These are phyloP conservation scores for Amanita pallidorosea DNA, from an alignment of 768 basidiomycete species.

Conservation along the genomic window DNA sequence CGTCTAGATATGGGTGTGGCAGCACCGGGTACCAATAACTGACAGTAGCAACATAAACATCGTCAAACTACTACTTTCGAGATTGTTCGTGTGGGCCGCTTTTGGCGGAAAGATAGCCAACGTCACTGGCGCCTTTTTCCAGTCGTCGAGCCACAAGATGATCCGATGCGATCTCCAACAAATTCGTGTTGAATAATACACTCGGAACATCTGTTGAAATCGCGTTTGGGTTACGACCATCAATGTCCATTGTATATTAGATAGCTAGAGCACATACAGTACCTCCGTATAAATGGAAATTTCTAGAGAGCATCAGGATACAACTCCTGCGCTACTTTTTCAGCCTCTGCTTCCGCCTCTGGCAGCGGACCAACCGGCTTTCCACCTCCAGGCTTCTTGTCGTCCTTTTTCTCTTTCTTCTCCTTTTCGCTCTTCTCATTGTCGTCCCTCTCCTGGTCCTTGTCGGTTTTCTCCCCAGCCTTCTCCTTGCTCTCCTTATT, in stretches of 20 bases:
- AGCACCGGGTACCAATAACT: too few species aligned
- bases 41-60: too few species aligned
- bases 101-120: too few species aligned
- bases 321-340: slow-evolving; percentile 43
- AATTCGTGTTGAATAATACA: too few species aligned
- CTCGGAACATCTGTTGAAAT: too few species aligned
- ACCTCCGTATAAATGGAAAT: not conserved
- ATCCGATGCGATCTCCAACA: too few species aligned
- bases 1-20: too few species aligned
- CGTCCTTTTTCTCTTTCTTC: not conserved
- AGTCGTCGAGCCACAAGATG: too few species aligned
- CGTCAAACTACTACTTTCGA: too few species aligned
- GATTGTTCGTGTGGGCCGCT: too few species aligned
- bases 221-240: not conserved
- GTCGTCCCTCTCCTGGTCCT: slow-evolving; percentile 1
- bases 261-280: not conserved
- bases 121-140: too few species aligned
- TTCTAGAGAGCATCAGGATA: slow-evolving; percentile 29
- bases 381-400: not conserved
- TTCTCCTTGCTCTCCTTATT: slow-evolving; percentile 7
- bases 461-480: slow-evolving; percentile 1
- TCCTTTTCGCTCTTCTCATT: slow-evolving; percentile 4
- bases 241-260: not conserved
- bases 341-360: slow-evolving; percentile 39
- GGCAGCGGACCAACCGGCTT: slow-evolving; percentile 31